phyloP scores from a whole-genome alignment of 495 filamentous ascomycete species.

The Clohesyomyces aquaticus region DNA sequence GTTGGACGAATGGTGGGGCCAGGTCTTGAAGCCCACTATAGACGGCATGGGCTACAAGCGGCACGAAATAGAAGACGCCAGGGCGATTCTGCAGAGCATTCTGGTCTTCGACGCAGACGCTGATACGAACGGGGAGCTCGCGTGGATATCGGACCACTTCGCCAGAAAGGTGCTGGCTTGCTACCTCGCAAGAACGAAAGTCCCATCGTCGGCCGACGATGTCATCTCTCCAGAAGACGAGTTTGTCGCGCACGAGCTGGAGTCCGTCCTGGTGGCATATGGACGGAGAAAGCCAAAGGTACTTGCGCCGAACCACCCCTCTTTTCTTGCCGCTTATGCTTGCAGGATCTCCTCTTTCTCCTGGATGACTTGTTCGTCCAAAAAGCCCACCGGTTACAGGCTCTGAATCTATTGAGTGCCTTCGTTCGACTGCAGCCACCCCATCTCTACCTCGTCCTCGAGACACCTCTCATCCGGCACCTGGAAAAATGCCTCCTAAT shows the following conservation, averaged over 20 bases:
- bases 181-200: constrained; percentile 62
- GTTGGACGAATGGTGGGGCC: constrained; percentile 68
- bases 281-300: constrained; percentile 72
- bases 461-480: constrained; percentile 68
- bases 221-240: constrained; percentile 52
- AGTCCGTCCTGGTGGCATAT: constrained; percentile 59
- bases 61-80: constrained; percentile 60
- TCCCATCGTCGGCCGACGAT: constrained; percentile 46
- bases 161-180: constrained; percentile 59
- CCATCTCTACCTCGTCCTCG: constrained; percentile 68
- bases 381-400: constrained; percentile 60
- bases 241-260: constrained; percentile 53
- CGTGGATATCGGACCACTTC: constrained; percentile 51
- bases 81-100: constrained; percentile 60
- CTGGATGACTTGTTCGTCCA: constrained; percentile 64
- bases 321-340: constrained; percentile 32
- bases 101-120: constrained; percentile 63
- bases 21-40: constrained; percentile 62
- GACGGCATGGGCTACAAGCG: constrained; percentile 61
- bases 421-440: constrained; percentile 71
- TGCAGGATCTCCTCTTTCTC: constrained; percentile 61
- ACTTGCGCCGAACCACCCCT: constrained; percentile 14
- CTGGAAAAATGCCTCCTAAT: constrained; percentile 70
- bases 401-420: constrained; percentile 62
- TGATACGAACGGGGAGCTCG: constrained; percentile 50